Evolutionary conservation across 1,284 basidiomycete genomes (phyloP).

Genomic region (Sparassis latifolia): DNA sequence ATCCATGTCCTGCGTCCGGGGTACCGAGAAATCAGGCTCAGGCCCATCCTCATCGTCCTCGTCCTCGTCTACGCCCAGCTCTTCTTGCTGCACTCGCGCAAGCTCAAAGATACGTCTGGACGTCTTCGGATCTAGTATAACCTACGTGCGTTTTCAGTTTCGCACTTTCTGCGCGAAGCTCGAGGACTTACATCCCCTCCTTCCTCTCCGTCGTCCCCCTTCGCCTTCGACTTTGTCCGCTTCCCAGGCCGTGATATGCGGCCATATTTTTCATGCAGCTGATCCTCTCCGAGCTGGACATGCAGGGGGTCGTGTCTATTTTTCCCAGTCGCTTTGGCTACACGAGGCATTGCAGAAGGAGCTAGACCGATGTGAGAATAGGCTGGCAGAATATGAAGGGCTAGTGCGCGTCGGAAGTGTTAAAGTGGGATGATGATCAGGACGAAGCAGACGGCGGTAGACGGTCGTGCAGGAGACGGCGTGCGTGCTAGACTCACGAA

Average conservation of each 20-base stretch:
- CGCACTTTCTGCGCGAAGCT: not conserved
- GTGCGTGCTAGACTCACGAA: too few species aligned
- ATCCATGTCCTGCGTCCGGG: conserved; percentile 26
- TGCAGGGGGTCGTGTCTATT: conserved; percentile 81
- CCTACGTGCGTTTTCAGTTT: conserved; percentile 33
- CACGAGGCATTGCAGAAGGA: conserved; percentile 51
- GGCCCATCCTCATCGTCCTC: conserved; percentile 35
- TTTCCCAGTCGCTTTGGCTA: conserved; percentile 44
- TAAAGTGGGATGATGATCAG: not conserved
- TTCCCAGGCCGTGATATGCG: conserved; percentile 68
- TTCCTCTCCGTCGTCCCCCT: conserved; percentile 41
- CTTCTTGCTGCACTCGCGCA: conserved; percentile 91
- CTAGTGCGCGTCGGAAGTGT: not conserved
- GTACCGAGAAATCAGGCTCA: conserved; percentile 25
- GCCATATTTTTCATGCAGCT: conserved; percentile 70
- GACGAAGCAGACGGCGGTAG: too few species aligned
- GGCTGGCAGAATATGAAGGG: not conserved
- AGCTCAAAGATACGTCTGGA: conserved; percentile 90
- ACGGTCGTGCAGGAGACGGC: too few species aligned
- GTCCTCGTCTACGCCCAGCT: conserved; percentile 58
- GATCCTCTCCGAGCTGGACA: conserved; percentile 75
- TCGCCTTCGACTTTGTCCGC: conserved; percentile 52
- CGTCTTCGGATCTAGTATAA: conserved; percentile 77
- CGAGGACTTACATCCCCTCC: conserved; percentile 43
- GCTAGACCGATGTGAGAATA: not conserved